phyloP scores from a whole-genome alignment of 768 basidiomycete species.

The Termitomyces eurrhizus region DNA sequence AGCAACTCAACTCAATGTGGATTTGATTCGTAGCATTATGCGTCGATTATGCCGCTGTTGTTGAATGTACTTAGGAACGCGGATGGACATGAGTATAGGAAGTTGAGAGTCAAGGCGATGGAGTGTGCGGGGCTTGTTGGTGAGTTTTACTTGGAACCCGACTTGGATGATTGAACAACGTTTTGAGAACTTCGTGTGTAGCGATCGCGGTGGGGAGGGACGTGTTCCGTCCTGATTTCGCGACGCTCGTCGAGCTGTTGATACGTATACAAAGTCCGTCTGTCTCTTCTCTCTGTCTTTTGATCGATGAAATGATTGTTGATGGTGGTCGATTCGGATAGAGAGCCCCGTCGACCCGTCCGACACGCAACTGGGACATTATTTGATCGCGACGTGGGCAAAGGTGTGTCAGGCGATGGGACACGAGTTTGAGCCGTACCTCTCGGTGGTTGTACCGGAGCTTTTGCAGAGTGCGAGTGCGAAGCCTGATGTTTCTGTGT shows the following conservation, averaged over 20 bases:
- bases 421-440: constrained; percentile 81
- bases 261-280: constrained; percentile 64
- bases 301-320: no score
- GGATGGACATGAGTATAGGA: constrained; percentile 60
- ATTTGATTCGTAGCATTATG: constrained; percentile 51
- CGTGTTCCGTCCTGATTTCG: constrained; percentile 71
- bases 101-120: constrained; percentile 80
- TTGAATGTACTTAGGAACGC: constrained; percentile 73
- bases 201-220: constrained; percentile 86
- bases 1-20: no score
- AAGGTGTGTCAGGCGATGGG: constrained; percentile 82
- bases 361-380: constrained; percentile 70
- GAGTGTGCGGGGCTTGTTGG: constrained; percentile 88
- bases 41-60: constrained; percentile 76
- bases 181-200: constrained; percentile 22
- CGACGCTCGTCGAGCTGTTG: constrained; percentile 34
- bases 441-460: constrained; percentile 80
- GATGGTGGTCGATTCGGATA: constrained; percentile 15
- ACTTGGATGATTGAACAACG: no score
- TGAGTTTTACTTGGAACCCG: no score
- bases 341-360: constrained; percentile 65
- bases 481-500: constrained; percentile 77
- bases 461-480: constrained; percentile 70
- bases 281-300: neutral
- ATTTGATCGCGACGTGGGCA: constrained; percentile 85